phyloP scores from a whole-genome alignment of 2,329 filamentous ascomycete genomes.

The Emericellopsis cladophorae region DNA sequence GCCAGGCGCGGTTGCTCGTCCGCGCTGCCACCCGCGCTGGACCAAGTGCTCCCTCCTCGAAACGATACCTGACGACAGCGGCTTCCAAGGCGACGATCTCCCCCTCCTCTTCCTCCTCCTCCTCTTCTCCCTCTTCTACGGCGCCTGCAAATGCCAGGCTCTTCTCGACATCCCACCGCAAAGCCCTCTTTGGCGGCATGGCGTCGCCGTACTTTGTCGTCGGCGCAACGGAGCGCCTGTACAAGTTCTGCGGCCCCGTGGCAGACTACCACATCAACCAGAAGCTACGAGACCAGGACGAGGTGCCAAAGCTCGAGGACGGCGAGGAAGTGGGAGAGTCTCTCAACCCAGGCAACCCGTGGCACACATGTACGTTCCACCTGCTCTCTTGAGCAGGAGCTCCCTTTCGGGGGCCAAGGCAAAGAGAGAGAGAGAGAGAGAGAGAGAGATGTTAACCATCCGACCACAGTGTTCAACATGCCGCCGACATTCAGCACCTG shows the following conservation, averaged over 20 bases:
- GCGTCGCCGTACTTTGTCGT: constrained; percentile 58
- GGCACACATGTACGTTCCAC: constrained; percentile 59
- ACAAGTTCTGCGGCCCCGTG: constrained; percentile 59
- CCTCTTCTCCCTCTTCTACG: constrained; percentile 3
- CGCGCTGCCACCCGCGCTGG: constrained; percentile 17
- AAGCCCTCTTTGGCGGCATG: constrained; percentile 19
- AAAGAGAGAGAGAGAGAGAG: neutral
- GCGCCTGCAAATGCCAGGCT: constrained; percentile 12
- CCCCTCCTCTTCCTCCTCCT: constrained; percentile 3
- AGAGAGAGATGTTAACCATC: neutral
- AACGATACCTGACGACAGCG: neutral
- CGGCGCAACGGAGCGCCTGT: constrained; percentile 64
- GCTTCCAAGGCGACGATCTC: neutral
- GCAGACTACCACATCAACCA: constrained; percentile 69
- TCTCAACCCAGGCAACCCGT: constrained; percentile 26
- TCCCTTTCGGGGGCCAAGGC: too few relatives aligned
- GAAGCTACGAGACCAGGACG: constrained; percentile 49
- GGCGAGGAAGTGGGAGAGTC: constrained; percentile 66
- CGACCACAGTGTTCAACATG: constrained; percentile 54
- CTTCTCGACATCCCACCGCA: constrained; percentile 22
- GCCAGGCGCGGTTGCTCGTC: constrained; percentile 27
- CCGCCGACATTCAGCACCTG: constrained; percentile 86
- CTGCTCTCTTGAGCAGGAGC: too few relatives aligned
- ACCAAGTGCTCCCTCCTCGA: constrained; percentile 3
- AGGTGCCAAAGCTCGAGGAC: constrained; percentile 57